These are phyloP conservation scores for Akanthomyces uredinophilus DNA, from an alignment of 2,329 filamentous ascomycete species.

Conservation along the genomic window DNA sequence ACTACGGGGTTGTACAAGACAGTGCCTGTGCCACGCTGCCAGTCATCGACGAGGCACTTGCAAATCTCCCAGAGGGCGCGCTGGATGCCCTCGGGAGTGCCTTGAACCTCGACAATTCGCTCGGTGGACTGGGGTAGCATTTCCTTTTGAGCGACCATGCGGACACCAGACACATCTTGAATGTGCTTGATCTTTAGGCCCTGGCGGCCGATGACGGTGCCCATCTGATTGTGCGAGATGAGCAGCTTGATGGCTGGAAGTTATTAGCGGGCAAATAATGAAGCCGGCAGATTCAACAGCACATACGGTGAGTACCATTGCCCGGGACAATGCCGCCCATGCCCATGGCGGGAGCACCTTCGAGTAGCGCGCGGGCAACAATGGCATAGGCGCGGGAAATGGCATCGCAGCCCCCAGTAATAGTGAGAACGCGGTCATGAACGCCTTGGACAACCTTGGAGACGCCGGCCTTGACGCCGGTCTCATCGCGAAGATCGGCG, in stretches of 20 bases:
- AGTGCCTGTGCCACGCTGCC: slow-evolving; percentile 93
- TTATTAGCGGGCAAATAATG: slow-evolving; percentile 15
- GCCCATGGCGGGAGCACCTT: slow-evolving; percentile 89
- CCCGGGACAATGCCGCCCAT: slow-evolving; percentile 87
- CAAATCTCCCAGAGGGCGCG: slow-evolving; percentile 98
- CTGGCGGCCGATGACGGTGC: slow-evolving; percentile 94
- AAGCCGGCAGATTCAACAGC: background rate
- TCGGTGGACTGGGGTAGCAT: slow-evolving; percentile 99
- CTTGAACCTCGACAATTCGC: slow-evolving; percentile 94
- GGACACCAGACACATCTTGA: slow-evolving; percentile 91
- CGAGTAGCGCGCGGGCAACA: slow-evolving; percentile 84
- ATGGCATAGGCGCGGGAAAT: slow-evolving; percentile 90
- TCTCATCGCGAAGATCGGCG: slow-evolving; percentile 93
- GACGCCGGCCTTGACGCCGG: slow-evolving; percentile 94
- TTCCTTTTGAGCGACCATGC: slow-evolving; percentile 99
- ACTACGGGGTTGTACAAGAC: slow-evolving; percentile 97
- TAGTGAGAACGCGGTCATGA: slow-evolving; percentile 93
- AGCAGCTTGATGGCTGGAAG: slow-evolving; percentile 83
- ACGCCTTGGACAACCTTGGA: slow-evolving; percentile 98
- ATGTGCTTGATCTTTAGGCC: slow-evolving; percentile 99
- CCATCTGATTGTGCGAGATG: slow-evolving; percentile 99
- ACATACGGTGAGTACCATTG: slow-evolving; percentile 86
- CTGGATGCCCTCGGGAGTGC: slow-evolving; percentile 90
- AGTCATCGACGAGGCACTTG: slow-evolving; percentile 96
- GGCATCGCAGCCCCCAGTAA: slow-evolving; percentile 82